Percentiles rank a stretch among this genome's conserved stretches.
phyloP scores from a whole-genome alignment of 169 alveolate species.

The Haemoproteus tartakovskyi region DNA sequence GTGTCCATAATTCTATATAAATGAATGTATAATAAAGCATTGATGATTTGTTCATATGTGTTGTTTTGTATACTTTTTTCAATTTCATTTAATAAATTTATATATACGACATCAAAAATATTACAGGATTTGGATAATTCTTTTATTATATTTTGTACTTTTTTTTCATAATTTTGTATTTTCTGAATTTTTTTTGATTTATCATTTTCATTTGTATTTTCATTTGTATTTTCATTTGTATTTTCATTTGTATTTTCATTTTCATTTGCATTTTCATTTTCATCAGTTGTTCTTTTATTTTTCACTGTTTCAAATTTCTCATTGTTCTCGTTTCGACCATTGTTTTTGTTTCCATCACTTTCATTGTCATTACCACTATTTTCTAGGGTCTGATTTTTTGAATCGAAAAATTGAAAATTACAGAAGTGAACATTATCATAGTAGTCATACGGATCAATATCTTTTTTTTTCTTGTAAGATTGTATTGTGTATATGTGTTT shows the following conservation, averaged over 20 bases:
- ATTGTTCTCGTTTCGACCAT: too few relatives aligned
- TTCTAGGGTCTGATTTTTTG: not conserved
- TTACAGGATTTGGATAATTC: constrained; percentile 30
- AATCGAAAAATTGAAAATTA: too few relatives aligned
- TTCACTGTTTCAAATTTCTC: too few relatives aligned
- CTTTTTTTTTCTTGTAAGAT: not conserved
- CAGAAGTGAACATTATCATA: constrained; percentile 18
- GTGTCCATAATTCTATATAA: constrained; percentile 37
- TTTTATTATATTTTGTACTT: constrained; percentile 6
- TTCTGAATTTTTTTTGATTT: not conserved
- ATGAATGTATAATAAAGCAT: constrained; percentile 29
- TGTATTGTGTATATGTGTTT: constrained; percentile 12
- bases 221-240: not conserved
- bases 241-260: too few relatives aligned
- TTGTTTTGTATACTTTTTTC: constrained; percentile 37
- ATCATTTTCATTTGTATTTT: not conserved
- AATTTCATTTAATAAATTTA: constrained; percentile 39
- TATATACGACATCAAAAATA: constrained; percentile 36
- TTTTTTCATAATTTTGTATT: not conserved
- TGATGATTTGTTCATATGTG: constrained; percentile 32
- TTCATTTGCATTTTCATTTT: too few relatives aligned
- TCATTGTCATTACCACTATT: too few relatives aligned
- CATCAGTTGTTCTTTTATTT: too few relatives aligned
- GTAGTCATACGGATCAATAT: constrained; percentile 20
- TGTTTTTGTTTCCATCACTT: too few relatives aligned